Evolutionary conservation across 2,329 filamentous ascomycete species (phyloP).

Genomic region (Microsporum canis): DNA sequence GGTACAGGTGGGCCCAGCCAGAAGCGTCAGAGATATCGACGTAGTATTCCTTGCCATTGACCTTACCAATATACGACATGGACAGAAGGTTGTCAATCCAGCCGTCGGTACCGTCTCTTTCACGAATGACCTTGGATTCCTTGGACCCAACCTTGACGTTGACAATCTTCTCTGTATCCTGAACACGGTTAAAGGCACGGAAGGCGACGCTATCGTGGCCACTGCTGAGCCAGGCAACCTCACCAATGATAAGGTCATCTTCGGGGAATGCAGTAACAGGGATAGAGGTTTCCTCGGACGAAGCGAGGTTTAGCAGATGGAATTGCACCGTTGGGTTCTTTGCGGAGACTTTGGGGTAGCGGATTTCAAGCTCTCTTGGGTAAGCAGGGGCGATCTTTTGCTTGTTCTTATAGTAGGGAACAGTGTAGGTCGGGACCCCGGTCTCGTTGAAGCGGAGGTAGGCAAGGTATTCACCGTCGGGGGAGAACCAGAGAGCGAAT

Average conservation of each 20-base stretch:
- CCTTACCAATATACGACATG: constrained; percentile 35
- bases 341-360: constrained; percentile 58
- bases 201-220: constrained; percentile 51
- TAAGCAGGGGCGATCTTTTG: constrained; percentile 49
- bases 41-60: constrained; percentile 42
- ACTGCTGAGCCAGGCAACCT: constrained; percentile 56
- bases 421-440: constrained; percentile 53
- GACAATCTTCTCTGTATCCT: constrained; percentile 53
- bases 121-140: constrained; percentile 40
- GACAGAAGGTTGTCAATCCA: constrained; percentile 48
- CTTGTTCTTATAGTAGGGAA: constrained; percentile 56
- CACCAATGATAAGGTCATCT: constrained; percentile 54
- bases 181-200: constrained; percentile 57
- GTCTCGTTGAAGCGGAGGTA: constrained; percentile 79
- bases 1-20: constrained; percentile 55
- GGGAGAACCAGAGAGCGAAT: constrained; percentile 83
- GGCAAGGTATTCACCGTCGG: constrained; percentile 71
- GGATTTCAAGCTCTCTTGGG: constrained; percentile 49
- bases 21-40: constrained; percentile 55
- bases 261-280: constrained; percentile 47
- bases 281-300: constrained; percentile 37
- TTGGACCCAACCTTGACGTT: constrained; percentile 44
- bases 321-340: constrained; percentile 55
- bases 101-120: constrained; percentile 48
- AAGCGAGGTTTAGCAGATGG: constrained; percentile 45